phyloP scores from a whole-genome alignment of 371 early-diverging fungal species.

The Mucor circinelloides region DNA sequence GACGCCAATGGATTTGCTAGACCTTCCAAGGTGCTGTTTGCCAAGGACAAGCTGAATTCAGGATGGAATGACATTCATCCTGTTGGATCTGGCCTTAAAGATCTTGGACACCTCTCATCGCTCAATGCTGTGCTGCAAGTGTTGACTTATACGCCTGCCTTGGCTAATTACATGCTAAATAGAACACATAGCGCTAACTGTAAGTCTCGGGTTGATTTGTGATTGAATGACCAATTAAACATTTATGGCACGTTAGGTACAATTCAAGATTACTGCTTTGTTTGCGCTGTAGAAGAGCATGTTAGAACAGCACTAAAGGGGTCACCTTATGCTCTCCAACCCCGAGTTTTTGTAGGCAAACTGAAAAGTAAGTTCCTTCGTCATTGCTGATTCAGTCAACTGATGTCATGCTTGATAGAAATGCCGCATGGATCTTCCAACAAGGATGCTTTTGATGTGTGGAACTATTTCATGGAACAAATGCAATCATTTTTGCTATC shows the following conservation, averaged over 20 bases:
- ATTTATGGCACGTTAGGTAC: constrained; percentile 48
- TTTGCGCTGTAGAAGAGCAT: constrained; percentile 70
- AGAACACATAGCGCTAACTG: constrained; percentile 65
- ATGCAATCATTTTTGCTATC: constrained; percentile 36
- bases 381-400: background rate
- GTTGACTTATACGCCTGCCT: constrained; percentile 81
- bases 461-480: constrained; percentile 72
- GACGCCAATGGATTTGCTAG: constrained; percentile 69
- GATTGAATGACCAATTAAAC: background rate
- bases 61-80: constrained; percentile 66
- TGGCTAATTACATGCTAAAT: constrained; percentile 75
- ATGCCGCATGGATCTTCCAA: constrained; percentile 72
- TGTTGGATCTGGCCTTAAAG: constrained; percentile 80
- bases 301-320: constrained; percentile 38
- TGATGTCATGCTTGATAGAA: constrained; percentile 59
- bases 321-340: constrained; percentile 46
- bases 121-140: constrained; percentile 93
- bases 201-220: constrained; percentile 25
- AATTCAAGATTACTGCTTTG: constrained; percentile 62
- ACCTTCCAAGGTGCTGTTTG: constrained; percentile 64
- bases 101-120: constrained; percentile 95
- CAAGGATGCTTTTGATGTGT: constrained; percentile 86
- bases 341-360: constrained; percentile 73
- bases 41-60: constrained; percentile 54
- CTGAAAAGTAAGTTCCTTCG: constrained; percentile 57